These are phyloP conservation scores for Pecoramyces ruminantium DNA, from an alignment of 192 early-diverging fungal genomes.

Conservation along the genomic window DNA sequence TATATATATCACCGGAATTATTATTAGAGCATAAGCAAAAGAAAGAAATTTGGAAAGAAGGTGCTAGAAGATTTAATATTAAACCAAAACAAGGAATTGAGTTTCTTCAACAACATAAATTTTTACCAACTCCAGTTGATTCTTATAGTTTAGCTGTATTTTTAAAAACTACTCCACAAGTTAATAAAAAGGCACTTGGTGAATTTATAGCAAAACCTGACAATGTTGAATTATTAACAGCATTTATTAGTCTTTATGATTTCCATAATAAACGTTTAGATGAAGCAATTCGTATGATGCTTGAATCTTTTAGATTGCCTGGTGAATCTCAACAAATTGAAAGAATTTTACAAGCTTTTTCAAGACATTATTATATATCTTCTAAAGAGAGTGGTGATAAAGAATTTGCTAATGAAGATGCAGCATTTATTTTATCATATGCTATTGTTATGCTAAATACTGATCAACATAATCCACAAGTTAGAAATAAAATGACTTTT, in stretches of 20 bases:
- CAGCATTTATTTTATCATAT: constrained; percentile 76
- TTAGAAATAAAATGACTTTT: constrained; percentile 70
- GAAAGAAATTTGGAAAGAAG: constrained; percentile 66
- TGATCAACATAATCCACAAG: constrained; percentile 91
- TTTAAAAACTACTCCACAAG: constrained; percentile 57
- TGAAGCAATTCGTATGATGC: constrained; percentile 77
- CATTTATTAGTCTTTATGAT: constrained; percentile 70
- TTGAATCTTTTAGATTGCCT: constrained; percentile 87
- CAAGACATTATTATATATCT: constrained; percentile 57
- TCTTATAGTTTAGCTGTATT: constrained; percentile 52
- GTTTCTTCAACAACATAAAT: constrained; percentile 49
- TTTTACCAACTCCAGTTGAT: constrained; percentile 23
- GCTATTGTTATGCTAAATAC: constrained; percentile 97
- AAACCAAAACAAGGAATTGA: constrained; percentile 69
- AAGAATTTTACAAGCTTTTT: constrained; percentile 82
- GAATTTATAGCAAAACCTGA: constrained; percentile 76
- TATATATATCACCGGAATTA: constrained; percentile 3
- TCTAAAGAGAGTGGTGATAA: constrained; percentile 16
- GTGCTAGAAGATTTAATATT: constrained; percentile 68
- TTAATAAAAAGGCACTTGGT: constrained; percentile 75
- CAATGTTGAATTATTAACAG: constrained; percentile 67
- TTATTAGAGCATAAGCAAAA: constrained; percentile 33
- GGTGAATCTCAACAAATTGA: constrained; percentile 98
- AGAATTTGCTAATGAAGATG: constrained; percentile 50
- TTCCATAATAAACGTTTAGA: constrained; percentile 83